phyloP scores from a whole-genome alignment of 495 filamentous ascomycete genomes.

The Aspergillus conjunctus region DNA sequence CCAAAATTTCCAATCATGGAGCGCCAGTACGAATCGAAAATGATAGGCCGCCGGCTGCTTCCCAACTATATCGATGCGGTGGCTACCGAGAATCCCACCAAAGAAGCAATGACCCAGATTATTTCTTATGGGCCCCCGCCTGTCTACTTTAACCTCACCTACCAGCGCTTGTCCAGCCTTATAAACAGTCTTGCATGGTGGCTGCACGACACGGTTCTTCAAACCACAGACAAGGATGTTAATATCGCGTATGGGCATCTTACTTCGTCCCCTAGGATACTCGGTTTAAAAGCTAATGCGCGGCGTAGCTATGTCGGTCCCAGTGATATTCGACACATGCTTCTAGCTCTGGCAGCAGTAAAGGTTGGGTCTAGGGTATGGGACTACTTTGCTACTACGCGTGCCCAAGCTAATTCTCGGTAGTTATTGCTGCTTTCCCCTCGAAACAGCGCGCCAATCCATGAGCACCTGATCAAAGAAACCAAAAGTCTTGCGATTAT shows the following conservation, averaged over 20 bases:
- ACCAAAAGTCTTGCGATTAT: slow-evolving; percentile 2
- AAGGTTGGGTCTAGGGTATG: slow-evolving; percentile 16
- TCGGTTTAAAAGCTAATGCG: not conserved
- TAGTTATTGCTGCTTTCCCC: slow-evolving; percentile 16
- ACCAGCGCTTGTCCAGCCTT: slow-evolving; percentile 46
- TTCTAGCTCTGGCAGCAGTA: slow-evolving; percentile 28
- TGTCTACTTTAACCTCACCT: slow-evolving; percentile 31
- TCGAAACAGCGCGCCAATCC: slow-evolving; percentile 10
- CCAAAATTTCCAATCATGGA: slow-evolving; percentile 6
- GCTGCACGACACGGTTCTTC: slow-evolving; percentile 24
- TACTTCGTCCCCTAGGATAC: not conserved
- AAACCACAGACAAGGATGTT: not conserved
- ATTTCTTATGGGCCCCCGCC: not conserved
- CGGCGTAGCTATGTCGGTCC: slow-evolving; percentile 21
- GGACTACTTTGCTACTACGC: not conserved
- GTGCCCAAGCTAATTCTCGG: not conserved
- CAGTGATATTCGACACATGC: slow-evolving; percentile 25
- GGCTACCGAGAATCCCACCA: slow-evolving; percentile 2
- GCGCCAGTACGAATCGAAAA: not conserved
- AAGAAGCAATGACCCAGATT: slow-evolving; percentile 12
- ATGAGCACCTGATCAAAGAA: slow-evolving; percentile 15
- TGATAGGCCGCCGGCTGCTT: slow-evolving; percentile 7
- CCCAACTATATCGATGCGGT: slow-evolving; percentile 17
- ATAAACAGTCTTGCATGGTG: slow-evolving; percentile 51
- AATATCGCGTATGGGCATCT: slow-evolving; percentile 13